These are phyloP conservation scores for Aspergillus transmontanensis DNA, from an alignment of 2,329 filamentous ascomycete species.

Conservation along the genomic window DNA sequence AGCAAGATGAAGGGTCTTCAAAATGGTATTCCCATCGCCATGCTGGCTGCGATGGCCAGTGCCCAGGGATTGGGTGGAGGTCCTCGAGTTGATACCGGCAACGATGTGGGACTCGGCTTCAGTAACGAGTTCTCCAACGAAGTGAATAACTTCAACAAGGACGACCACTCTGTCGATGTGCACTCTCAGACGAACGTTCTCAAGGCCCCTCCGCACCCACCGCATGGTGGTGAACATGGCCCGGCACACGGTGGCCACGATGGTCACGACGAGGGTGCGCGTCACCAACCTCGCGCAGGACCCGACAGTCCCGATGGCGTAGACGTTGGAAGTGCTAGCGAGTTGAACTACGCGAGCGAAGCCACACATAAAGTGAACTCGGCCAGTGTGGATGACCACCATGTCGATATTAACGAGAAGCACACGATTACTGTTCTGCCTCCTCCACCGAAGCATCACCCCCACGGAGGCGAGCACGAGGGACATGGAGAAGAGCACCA, in stretches of 20 bases:
- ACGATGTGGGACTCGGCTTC: neutral
- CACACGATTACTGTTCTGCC: no score
- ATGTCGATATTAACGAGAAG: no score
- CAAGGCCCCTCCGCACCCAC: neutral
- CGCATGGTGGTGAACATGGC: neutral
- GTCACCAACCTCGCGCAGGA: no score
- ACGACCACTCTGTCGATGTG: slow-evolving; percentile 3
- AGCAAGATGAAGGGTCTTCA: slow-evolving; percentile 40
- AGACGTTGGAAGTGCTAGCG: no score
- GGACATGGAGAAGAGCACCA: no score
- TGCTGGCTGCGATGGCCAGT: slow-evolving; percentile 35
- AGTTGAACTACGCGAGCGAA: no score
- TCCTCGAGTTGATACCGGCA: slow-evolving; percentile 1
- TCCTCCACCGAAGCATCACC: no score
- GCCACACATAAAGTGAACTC: no score
- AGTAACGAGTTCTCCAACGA: neutral
- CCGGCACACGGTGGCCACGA: neutral
- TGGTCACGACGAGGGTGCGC: neutral
- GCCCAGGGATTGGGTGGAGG: slow-evolving; percentile 24
- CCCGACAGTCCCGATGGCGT: no score
- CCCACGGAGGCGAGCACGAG: no score
- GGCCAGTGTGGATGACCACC: no score
- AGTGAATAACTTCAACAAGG: neutral
- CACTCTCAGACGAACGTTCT: neutral
- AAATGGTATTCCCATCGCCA: slow-evolving; percentile 38